These are phyloP conservation scores for Alternaria ventricosa DNA, from an alignment of 2,329 filamentous ascomycete species.

Conservation along the genomic window DNA sequence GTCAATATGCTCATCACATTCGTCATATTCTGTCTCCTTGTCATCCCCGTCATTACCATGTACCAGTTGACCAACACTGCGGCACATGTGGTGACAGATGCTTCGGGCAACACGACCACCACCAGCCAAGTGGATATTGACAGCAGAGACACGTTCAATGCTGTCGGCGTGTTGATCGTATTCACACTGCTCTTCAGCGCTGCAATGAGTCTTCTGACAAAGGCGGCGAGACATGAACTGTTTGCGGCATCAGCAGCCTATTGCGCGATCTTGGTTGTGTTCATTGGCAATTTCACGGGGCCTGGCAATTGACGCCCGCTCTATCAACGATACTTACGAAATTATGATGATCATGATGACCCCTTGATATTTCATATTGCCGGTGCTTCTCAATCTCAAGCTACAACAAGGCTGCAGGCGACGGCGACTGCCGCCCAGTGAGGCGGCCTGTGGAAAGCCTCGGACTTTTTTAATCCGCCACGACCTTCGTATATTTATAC, in stretches of 20 bases:
- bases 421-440: background rate
- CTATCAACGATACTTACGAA: background rate
- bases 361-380: background rate
- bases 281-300: conserved; percentile 50
- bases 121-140: conserved; percentile 8
- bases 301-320: conserved; percentile 30
- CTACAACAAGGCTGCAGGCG: background rate
- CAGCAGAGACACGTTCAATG: conserved; percentile 45
- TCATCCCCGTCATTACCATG: conserved; percentile 51
- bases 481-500: background rate
- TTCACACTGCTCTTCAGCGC: conserved; percentile 50
- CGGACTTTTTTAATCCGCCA: background rate
- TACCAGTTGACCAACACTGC: conserved; percentile 45
- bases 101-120: background rate
- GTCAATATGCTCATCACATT: conserved; percentile 52
- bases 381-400: background rate
- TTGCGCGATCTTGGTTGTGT: conserved; percentile 49
- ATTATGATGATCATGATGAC: background rate
- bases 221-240: conserved; percentile 45
- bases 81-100: background rate
- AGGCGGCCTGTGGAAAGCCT: background rate
- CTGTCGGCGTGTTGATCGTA: conserved; percentile 51
- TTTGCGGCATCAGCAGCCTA: conserved; percentile 51
- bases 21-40: conserved; percentile 52
- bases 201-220: conserved; percentile 48